A percentile compares a stretch with the other conserved stretches of the same genome.
Evolutionary conservation across 306 rosid species (phyloP).

Genomic region (Potentilla sterilis): DNA sequence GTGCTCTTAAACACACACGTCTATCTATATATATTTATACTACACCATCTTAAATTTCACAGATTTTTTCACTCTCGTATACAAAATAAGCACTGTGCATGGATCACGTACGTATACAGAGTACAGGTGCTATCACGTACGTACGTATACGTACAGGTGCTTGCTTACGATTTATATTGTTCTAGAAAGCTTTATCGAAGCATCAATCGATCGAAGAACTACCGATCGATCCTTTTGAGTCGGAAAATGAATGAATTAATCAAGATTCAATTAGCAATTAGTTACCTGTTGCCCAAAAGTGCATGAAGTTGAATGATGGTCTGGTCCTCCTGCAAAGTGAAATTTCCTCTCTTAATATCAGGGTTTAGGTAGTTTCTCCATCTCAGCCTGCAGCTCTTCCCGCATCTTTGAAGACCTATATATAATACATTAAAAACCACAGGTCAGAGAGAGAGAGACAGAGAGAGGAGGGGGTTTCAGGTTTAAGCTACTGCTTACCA

Average conservation of each 20-base stretch:
- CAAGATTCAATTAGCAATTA: neutral
- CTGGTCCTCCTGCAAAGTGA: constrained; percentile 23
- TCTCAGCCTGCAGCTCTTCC: neutral
- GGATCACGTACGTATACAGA: too few species aligned
- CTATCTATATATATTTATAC: too few species aligned
- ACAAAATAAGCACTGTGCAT: too few species aligned
- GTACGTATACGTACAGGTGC: too few species aligned
- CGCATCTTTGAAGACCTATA: constrained; percentile 8
- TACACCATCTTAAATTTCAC: neutral
- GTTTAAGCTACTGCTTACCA: neutral
- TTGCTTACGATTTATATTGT: too few species aligned
- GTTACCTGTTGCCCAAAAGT: constrained; percentile 19
- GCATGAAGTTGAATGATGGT: constrained; percentile 29
- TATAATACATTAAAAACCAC: neutral
- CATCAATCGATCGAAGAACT: too few species aligned
- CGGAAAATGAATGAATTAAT: neutral
- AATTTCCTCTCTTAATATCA: constrained; percentile 9
- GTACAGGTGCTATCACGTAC: too few species aligned
- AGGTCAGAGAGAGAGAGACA: neutral
- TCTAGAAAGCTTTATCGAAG: too few species aligned
- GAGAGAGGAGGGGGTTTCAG: neutral
- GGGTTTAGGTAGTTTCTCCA: neutral
- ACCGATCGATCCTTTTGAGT: neutral
- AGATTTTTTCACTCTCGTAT: neutral
- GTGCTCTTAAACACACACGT: neutral